Conservation (phyloP, 495 filamentous ascomycete genomes). For the Daldinia grandis region DNA sequence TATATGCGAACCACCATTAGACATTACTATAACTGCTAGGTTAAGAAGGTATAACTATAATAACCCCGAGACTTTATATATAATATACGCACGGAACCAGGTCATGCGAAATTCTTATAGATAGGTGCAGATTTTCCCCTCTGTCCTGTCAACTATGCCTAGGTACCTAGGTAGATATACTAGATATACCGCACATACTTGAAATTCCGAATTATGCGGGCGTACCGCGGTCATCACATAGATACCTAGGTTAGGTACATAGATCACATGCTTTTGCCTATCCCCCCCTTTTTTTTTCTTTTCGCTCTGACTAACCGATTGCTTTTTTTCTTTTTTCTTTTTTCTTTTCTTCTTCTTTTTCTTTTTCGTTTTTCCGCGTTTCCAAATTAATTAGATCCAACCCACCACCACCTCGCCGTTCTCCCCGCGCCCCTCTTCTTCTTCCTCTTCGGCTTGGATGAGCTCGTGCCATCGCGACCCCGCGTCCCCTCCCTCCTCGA, state of each 20-base stretch:
- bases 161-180: no score
- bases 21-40: not conserved
- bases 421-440: not conserved
- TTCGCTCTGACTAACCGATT: not conserved
- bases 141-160: not conserved
- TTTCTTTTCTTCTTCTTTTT: not conserved
- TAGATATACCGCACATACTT: not conserved
- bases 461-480: conserved; percentile 1
- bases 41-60: no score
- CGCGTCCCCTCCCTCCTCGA: conserved; percentile 15
- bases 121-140: not conserved
- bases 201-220: not conserved
- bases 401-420: not conserved
- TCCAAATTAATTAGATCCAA: conserved; percentile 18
- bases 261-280: not conserved
- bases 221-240: not conserved
- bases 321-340: not conserved
- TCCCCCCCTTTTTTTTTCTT: not conserved
- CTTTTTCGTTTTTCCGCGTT: not conserved
- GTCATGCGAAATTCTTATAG: conserved; percentile 1
- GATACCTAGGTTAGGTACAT: no score
- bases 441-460: not conserved
- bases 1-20: not conserved
- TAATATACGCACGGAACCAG: not conserved
- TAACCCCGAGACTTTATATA: no score